A percentile compares a stretch with the other conserved stretches of the same genome.
These are phyloP conservation scores for Trichoderma sp. DNA, from an alignment of 2,329 filamentous ascomycete species.

Conservation along the genomic window DNA sequence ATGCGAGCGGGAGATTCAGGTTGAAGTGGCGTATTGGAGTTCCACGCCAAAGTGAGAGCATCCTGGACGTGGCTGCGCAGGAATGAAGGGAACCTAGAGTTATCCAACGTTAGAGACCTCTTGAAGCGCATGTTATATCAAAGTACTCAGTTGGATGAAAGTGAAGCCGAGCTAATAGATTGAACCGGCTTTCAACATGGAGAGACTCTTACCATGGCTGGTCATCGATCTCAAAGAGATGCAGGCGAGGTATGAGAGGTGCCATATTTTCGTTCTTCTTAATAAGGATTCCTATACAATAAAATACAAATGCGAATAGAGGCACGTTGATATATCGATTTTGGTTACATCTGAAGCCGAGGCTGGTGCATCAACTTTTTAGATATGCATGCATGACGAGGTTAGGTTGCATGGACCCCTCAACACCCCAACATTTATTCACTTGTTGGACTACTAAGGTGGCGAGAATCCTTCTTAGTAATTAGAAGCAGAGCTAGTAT, in stretches of 20 bases:
- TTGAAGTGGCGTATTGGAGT: conserved; percentile 58
- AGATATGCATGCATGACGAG: background rate
- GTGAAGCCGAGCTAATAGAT: background rate
- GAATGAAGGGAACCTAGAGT: conserved; percentile 53
- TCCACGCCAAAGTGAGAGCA: conserved; percentile 59
- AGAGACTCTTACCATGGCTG: conserved; percentile 54
- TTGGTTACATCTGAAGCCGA: background rate
- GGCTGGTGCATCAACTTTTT: background rate
- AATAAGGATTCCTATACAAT: background rate
- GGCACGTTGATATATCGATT: background rate
- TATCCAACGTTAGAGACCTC: background rate
- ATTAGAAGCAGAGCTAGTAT: background rate
- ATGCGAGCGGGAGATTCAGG: conserved; percentile 56
- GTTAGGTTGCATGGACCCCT: background rate
- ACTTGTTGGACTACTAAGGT: background rate
- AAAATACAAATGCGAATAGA: background rate
- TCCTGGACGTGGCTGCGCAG: conserved; percentile 64
- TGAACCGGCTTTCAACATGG: background rate
- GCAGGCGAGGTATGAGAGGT: conserved; percentile 55
- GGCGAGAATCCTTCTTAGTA: background rate
- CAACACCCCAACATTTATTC: conserved; percentile 1
- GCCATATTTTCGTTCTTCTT: conserved; percentile 36
- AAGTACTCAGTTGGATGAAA: background rate
- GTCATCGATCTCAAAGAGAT: conserved; percentile 67
- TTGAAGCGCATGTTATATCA: background rate